Conservation (phyloP, 2,329 filamentous ascomycete species). For the Emmonsiellopsis sp. region DNA sequence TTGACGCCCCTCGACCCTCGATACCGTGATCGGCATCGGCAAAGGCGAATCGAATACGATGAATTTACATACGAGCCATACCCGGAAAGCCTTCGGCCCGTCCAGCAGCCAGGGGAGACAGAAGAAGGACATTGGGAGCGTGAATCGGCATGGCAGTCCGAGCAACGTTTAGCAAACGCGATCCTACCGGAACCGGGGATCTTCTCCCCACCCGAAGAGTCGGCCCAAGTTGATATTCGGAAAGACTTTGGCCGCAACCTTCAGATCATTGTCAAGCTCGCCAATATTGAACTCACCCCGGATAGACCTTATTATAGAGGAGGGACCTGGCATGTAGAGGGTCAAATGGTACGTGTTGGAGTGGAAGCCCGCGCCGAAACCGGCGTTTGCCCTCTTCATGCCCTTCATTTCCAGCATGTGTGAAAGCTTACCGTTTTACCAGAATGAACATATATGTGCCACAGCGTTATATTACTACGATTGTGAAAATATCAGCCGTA, state of each 20-base stretch:
- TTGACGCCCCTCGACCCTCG: slow-evolving; percentile 11
- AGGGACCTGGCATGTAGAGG: slow-evolving; percentile 39
- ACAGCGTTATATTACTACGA: slow-evolving; percentile 57
- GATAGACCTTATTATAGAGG: slow-evolving; percentile 46
- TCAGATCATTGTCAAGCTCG: slow-evolving; percentile 56
- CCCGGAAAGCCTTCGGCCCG: slow-evolving; percentile 12
- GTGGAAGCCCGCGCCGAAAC: neutral
- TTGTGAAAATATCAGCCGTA: slow-evolving; percentile 49
- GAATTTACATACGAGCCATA: slow-evolving; percentile 8
- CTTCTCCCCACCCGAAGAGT: neutral
- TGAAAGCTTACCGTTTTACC: neutral
- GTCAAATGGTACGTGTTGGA: slow-evolving; percentile 26
- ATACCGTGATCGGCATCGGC: neutral
- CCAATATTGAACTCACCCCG: slow-evolving; percentile 50
- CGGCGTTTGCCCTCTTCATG: neutral
- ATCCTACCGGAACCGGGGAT: neutral
- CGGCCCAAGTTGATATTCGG: slow-evolving; percentile 9
- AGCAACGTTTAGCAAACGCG: slow-evolving; percentile 1
- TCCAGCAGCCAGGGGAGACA: slow-evolving; percentile 1
- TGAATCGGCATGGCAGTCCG: neutral
- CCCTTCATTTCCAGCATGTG: no score
- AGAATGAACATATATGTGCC: slow-evolving; percentile 57
- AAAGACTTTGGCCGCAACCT: slow-evolving; percentile 33
- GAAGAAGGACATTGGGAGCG: slow-evolving; percentile 6
- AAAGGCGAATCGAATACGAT: slow-evolving; percentile 7